phyloP scores from a whole-genome alignment of 768 basidiomycete genomes.

The Paxillus involutus region DNA sequence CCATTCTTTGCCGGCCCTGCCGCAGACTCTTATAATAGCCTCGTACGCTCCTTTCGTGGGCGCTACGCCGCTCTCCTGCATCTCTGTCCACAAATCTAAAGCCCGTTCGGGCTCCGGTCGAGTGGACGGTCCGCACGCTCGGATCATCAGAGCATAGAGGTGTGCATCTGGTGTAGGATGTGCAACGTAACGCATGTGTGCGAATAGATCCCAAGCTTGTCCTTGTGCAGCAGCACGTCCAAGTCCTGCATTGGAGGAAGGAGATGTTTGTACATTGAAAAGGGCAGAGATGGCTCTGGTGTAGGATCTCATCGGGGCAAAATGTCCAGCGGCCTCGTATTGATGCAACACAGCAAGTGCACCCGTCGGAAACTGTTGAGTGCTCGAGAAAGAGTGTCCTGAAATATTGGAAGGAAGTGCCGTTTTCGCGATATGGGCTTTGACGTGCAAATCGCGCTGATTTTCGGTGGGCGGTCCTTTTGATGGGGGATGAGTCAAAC shows the following conservation, averaged over 20 bases:
- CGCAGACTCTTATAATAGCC: constrained; percentile 81
- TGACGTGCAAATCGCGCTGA: constrained; percentile 74
- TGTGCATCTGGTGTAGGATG: constrained; percentile 74
- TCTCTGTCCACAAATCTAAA: constrained; percentile 89
- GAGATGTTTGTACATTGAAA: constrained; percentile 42
- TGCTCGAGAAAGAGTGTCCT: constrained; percentile 20
- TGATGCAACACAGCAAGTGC: constrained; percentile 70
- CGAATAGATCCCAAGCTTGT: constrained; percentile 91
- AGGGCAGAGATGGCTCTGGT: constrained; percentile 62
- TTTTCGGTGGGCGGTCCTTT: constrained; percentile 42
- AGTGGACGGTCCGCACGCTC: constrained; percentile 66
- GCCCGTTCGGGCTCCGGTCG: constrained; percentile 86
- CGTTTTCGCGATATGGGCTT: constrained; percentile 48
- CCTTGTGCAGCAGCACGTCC: constrained; percentile 53
- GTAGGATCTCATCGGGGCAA: constrained; percentile 76
- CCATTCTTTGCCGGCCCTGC: constrained; percentile 62
- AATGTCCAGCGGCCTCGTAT: constrained; percentile 63
- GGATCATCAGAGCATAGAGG: constrained; percentile 86
- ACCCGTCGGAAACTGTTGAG: constrained; percentile 50
- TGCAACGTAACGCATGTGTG: constrained; percentile 95
- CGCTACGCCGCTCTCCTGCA: constrained; percentile 70
- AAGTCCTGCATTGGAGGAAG: constrained; percentile 21
- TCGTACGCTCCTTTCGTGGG: constrained; percentile 76
- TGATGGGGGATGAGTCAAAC: not conserved
- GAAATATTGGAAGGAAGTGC: constrained; percentile 32